Percentiles rank a stretch among this genome's conserved stretches.
Evolutionary conservation across 768 basidiomycete genomes (phyloP).

Genomic region (Phlebiopsis gigantea): DNA sequence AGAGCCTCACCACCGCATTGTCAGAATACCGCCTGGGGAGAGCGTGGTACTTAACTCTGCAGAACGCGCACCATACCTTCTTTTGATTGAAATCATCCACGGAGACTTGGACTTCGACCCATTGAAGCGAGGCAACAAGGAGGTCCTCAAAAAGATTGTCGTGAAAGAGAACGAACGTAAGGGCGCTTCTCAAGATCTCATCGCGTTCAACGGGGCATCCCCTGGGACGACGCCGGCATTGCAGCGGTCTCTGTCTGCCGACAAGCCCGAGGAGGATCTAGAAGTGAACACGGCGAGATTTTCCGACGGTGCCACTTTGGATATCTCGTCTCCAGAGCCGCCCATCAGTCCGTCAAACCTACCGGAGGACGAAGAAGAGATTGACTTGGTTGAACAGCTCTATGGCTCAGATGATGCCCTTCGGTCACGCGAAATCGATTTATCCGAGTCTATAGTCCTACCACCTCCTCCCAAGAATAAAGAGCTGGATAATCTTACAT

Average conservation of each 20-base stretch:
- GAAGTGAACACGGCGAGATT: conserved; percentile 21
- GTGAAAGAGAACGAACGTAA: conserved; percentile 57
- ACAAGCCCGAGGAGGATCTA: conserved; percentile 20
- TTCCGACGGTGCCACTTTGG: conserved; percentile 3
- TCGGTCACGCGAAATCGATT: conserved; percentile 62
- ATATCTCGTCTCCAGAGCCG: conserved; percentile 2
- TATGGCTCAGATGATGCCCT: conserved; percentile 78
- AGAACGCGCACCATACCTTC: conserved; percentile 89
- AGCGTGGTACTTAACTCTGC: conserved; percentile 98
- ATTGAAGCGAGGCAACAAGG: conserved; percentile 73
- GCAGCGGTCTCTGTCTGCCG: background rate
- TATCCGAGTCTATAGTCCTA: conserved; percentile 80
- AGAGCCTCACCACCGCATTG: conserved; percentile 86
- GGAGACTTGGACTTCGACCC: conserved; percentile 94
- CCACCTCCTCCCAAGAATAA: conserved; percentile 83
- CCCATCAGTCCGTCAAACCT: conserved; percentile 11
- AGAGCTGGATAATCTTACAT: conserved; percentile 80
- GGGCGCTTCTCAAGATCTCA: conserved; percentile 53
- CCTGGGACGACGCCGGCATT: background rate
- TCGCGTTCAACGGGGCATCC: conserved; percentile 20
- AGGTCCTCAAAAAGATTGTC: conserved; percentile 74
- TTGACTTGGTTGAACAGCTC: conserved; percentile 95
- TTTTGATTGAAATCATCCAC: conserved; percentile 86
- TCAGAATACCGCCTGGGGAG: conserved; percentile 96
- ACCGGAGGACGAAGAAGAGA: conserved; percentile 53